Evolutionary conservation across 1,139 yeast species (phyloP).

Genomic region (Barnettozyma hawaiiensis): DNA sequence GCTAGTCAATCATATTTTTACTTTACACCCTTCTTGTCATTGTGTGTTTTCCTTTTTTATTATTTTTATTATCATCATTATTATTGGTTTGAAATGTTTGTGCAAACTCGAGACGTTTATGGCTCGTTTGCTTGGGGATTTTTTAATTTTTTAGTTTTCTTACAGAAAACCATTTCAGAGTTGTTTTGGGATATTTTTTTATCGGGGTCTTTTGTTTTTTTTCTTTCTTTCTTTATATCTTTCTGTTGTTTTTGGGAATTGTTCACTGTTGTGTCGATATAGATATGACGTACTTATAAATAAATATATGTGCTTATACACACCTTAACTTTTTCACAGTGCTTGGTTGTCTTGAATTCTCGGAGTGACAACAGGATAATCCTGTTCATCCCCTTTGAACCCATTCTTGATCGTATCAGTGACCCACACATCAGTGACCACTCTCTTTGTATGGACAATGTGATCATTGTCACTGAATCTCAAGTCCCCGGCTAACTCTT

Average conservation of each 20-base stretch:
- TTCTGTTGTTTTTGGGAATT: no score
- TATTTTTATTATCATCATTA: no score
- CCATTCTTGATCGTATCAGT: conserved; percentile 36
- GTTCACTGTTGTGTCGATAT: neutral
- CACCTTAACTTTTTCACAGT: neutral
- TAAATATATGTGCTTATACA: neutral
- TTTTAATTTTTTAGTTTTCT: no score
- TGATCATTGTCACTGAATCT: conserved; percentile 17
- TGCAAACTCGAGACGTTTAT: conserved; percentile 10
- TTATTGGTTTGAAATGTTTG: neutral
- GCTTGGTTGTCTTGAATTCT: neutral
- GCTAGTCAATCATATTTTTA: no score
- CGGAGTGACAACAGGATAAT: conserved; percentile 20
- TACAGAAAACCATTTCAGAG: no score
- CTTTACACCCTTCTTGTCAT: neutral
- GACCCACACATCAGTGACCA: conserved; percentile 43
- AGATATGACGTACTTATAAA: neutral
- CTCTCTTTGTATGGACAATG: conserved; percentile 30
- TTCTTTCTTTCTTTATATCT: no score
- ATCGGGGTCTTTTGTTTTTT: neutral
- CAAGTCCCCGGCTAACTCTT: conserved; percentile 26
- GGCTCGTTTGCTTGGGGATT: conserved; percentile 9
- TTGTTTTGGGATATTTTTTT: neutral
- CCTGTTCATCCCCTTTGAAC: conserved; percentile 43
- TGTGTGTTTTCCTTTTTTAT: neutral